Evolutionary conservation across 176 grass and related monocot species (phyloP).

Genomic region (Themeda triandra): DNA sequence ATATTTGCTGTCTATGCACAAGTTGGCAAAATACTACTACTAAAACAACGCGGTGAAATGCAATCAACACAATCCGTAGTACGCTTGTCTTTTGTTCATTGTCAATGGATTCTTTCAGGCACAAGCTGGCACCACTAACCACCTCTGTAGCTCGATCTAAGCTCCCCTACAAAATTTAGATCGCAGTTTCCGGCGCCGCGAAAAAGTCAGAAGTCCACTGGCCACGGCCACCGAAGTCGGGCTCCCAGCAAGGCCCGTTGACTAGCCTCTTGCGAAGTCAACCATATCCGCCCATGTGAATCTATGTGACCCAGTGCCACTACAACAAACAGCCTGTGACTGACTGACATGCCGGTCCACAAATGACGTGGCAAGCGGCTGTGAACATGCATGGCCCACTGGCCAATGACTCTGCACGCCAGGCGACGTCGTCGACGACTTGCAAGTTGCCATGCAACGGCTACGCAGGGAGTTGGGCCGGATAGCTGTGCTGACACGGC

Average conservation of each 20-base stretch:
- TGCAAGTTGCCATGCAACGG: background rate
- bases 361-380: background rate
- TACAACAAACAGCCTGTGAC: background rate
- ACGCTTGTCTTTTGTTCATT: background rate
- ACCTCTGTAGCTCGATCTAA: background rate
- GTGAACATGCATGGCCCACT: background rate
- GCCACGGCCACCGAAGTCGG: background rate
- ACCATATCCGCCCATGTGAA: background rate
- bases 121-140: background rate
- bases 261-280: background rate
- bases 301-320: background rate
- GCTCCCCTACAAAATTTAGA: background rate
- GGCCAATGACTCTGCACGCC: background rate
- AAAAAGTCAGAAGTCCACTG: conserved; percentile 11
- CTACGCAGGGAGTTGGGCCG: background rate
- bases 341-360: background rate
- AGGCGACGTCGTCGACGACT: background rate
- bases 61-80: background rate
- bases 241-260: background rate
- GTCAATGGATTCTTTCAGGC: background rate
- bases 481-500: background rate
- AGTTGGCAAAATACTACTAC: no score
- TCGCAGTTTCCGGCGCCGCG: background rate
- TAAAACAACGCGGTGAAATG: background rate
- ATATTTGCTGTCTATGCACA: no score